Evolutionary conservation across 257 asterid species (phyloP).

Genomic region (Ballota nigra): DNA sequence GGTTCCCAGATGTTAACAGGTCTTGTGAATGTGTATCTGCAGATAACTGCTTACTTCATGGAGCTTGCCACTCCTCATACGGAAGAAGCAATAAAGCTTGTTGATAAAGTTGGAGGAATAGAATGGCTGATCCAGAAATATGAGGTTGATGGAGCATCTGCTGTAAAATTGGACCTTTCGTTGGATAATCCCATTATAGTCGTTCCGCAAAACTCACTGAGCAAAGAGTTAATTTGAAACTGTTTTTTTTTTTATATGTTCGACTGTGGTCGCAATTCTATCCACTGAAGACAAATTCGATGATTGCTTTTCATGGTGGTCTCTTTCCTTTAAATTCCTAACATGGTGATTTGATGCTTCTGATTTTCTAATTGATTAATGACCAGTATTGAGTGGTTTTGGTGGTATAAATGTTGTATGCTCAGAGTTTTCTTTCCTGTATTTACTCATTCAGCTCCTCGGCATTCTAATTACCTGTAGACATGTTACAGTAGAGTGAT

Average conservation of each 20-base stretch:
- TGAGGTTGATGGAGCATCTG: slow-evolving; percentile 97
- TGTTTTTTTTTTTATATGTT: too few species aligned
- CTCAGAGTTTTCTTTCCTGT: slow-evolving; percentile 8
- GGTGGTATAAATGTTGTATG: background rate
- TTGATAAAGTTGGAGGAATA: slow-evolving; percentile 97
- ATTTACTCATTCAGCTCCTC: background rate
- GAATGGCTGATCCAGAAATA: slow-evolving; percentile 97
- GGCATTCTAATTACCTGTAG: slow-evolving; percentile 13
- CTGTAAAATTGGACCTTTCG: slow-evolving; percentile 89
- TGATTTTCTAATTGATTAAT: background rate
- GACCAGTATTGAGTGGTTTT: background rate
- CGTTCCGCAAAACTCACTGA: slow-evolving; percentile 83
- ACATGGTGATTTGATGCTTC: background rate
- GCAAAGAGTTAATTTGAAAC: slow-evolving; percentile 81
- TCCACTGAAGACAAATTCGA: slow-evolving; percentile 15
- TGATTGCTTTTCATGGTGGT: slow-evolving; percentile 8
- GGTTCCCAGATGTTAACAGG: slow-evolving; percentile 17
- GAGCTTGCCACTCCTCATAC: slow-evolving; percentile 97
- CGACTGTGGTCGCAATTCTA: slow-evolving; percentile 12
- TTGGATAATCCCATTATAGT: slow-evolving; percentile 89
- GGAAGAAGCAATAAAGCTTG: slow-evolving; percentile 92
- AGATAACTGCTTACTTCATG: slow-evolving; percentile 94
- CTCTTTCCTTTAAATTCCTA: slow-evolving; percentile 1
- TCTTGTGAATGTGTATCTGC: slow-evolving; percentile 30
- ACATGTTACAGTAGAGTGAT: slow-evolving; percentile 9